Evolutionary conservation across 176 grass and related monocot genomes (phyloP).

Genomic region (Eleusine indica): DNA sequence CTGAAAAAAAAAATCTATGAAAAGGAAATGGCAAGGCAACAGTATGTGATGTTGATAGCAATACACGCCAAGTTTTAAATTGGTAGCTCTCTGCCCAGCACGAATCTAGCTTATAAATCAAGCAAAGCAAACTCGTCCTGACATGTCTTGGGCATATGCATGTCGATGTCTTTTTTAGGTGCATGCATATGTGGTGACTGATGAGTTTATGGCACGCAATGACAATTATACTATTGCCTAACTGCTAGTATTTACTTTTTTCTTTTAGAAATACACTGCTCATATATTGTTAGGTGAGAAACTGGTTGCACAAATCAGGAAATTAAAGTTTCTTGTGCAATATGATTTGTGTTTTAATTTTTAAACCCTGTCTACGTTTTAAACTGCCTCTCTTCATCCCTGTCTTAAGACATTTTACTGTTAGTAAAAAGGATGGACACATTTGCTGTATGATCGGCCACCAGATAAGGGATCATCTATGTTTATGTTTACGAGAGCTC

Average conservation of each 20-base stretch:
- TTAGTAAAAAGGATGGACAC: not conserved
- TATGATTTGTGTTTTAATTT: not conserved
- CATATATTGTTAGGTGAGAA: not conserved
- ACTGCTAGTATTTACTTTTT: not conserved
- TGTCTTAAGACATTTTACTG: too few relatives aligned
- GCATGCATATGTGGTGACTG: not conserved
- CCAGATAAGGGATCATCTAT: not conserved
- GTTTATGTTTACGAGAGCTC: not conserved
- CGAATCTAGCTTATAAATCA: slow-evolving; percentile 1
- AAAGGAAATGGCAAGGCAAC: not conserved
- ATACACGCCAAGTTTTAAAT: not conserved
- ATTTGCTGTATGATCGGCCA: not conserved
- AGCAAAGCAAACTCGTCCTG: not conserved
- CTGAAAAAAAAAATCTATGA: not conserved
- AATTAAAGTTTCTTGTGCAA: not conserved
- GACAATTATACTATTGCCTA: not conserved
- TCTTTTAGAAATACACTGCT: too few relatives aligned
- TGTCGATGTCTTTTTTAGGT: not conserved
- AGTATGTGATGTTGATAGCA: not conserved
- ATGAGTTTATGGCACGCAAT: not conserved
- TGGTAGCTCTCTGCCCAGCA: not conserved
- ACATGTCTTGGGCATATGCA: not conserved
- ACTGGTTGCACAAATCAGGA: not conserved
- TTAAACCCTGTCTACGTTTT: too few relatives aligned
- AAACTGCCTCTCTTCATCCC: too few relatives aligned